Conservation (phyloP, 2,329 filamentous ascomycete genomes). For the Colletotrichum kahawae region DNA sequence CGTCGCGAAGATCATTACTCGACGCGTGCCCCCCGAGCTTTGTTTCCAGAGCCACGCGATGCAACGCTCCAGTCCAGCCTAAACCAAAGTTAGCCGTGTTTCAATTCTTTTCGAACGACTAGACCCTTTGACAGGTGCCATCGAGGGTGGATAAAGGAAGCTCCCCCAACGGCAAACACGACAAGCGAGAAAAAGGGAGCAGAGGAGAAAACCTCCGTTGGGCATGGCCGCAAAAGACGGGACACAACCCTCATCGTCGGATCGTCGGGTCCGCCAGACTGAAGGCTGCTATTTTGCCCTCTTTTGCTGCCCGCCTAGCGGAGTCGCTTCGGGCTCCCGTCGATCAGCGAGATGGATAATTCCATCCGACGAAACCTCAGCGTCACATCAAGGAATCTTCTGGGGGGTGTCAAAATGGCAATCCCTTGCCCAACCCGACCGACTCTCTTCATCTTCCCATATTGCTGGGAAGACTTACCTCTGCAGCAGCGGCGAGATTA, state of each 20-base stretch:
- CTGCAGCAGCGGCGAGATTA: neutral
- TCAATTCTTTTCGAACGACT: neutral
- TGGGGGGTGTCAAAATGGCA: neutral
- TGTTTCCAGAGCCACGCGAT: neutral
- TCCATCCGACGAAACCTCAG: neutral
- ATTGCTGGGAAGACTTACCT: neutral
- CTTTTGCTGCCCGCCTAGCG: neutral
- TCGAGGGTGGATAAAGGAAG: neutral
- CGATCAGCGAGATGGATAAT: conserved; percentile 2
- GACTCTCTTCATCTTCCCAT: neutral
- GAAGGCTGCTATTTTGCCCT: neutral
- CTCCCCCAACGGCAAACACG: neutral
- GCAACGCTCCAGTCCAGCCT: conserved; percentile 3
- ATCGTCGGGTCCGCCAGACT: neutral
- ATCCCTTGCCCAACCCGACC: neutral
- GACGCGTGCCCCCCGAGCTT: neutral
- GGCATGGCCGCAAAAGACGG: neutral
- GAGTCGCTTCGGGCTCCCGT: neutral
- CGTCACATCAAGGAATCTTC: neutral
- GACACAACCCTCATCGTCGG: neutral
- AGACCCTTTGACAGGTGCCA: neutral
- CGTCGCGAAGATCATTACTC: conserved; percentile 2
- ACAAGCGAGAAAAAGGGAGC: neutral
- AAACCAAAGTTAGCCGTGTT: neutral
- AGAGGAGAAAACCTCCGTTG: neutral